Conservation (phyloP, 2,329 filamentous ascomycete species). For the Stromatinia cepivora region DNA sequence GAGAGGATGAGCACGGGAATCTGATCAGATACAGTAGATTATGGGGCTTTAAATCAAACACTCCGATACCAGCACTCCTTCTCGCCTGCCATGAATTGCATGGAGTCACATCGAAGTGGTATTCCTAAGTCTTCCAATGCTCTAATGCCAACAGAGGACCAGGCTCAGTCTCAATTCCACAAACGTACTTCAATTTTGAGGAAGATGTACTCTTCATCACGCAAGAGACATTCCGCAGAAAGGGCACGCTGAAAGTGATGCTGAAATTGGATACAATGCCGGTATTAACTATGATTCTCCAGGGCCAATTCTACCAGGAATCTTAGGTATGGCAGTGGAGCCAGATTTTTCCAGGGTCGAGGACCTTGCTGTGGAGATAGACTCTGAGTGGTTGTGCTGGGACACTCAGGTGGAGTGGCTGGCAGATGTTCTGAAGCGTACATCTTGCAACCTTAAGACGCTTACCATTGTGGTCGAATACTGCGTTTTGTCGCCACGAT, state of each 20-base stretch:
- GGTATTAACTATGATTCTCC: too few relatives aligned
- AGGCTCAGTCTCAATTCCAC: constrained; percentile 2
- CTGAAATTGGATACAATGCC: too few relatives aligned
- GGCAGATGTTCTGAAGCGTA: neutral
- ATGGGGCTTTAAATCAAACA: constrained; percentile 7
- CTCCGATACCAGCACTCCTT: constrained; percentile 12
- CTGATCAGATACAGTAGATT: neutral
- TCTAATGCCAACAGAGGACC: too few relatives aligned
- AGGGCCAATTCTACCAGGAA: neutral
- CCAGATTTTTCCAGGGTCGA: neutral
- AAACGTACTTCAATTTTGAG: constrained; percentile 20
- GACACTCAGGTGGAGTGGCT: neutral
- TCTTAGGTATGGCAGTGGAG: neutral
- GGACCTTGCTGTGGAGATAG: neutral
- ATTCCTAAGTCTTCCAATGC: constrained; percentile 4
- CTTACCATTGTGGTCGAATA: neutral
- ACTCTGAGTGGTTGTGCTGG: neutral
- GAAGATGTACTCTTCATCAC: constrained; percentile 17
- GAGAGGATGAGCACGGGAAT: neutral
- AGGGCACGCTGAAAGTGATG: neutral
- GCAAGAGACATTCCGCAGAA: neutral
- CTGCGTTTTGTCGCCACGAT: neutral
- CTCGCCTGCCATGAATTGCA: constrained; percentile 16
- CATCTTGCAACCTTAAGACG: neutral
- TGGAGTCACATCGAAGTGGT: constrained; percentile 10